A percentile compares a stretch with the other conserved stretches of the same genome.
phyloP scores from a whole-genome alignment of 1,284 basidiomycete species.

The Ceratobasidium sp. region DNA sequence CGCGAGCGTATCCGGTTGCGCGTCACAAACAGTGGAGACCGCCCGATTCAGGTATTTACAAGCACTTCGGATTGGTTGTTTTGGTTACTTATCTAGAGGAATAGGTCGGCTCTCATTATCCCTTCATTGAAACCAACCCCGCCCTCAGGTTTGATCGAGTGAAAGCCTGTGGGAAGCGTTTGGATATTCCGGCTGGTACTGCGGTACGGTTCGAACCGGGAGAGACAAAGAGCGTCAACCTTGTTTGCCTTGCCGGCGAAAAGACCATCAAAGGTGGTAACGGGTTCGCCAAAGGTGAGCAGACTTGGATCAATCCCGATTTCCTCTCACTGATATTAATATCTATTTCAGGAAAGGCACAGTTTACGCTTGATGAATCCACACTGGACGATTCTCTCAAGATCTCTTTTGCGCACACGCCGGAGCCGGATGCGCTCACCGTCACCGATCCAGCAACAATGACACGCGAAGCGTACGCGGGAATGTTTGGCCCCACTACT shows the following conservation, averaged over 20 bases:
- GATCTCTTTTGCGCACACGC: constrained; percentile 73
- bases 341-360: constrained; percentile 50
- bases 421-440: constrained; percentile 70
- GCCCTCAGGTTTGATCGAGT: constrained; percentile 86
- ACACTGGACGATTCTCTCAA: constrained; percentile 63
- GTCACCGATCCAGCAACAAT: constrained; percentile 67
- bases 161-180: constrained; percentile 83
- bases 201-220: constrained; percentile 98
- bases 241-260: constrained; percentile 84
- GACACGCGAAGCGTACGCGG: constrained; percentile 78
- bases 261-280: constrained; percentile 87
- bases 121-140: constrained; percentile 91
- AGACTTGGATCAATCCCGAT: constrained; percentile 49
- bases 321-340: not conserved
- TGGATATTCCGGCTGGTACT: constrained; percentile 95
- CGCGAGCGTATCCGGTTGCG: constrained; percentile 77
- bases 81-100: not conserved
- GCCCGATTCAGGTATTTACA: constrained; percentile 85
- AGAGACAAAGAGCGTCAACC: constrained; percentile 84
- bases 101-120: constrained; percentile 93
- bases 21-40: constrained; percentile 94
- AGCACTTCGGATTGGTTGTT: not conserved
- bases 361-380: constrained; percentile 62
- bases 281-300: constrained; percentile 72
- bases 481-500: constrained; percentile 95